A percentile compares a stretch with the other conserved stretches of the same genome.
phyloP scores from a whole-genome alignment of 83 land plant genomes.

The Isoetes engelmannii region DNA sequence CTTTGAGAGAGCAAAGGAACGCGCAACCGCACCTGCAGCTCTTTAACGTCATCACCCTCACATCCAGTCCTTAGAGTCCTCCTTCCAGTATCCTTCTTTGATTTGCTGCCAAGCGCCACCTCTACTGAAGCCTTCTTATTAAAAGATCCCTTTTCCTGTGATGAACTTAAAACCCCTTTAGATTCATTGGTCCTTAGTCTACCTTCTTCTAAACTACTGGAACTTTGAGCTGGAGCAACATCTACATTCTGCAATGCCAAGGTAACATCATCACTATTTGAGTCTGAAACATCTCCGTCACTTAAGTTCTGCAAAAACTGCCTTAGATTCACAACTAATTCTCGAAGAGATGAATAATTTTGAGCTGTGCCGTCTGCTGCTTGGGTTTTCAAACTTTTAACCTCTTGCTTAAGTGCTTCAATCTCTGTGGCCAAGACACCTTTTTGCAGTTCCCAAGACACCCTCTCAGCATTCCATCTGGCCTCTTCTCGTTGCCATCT shows the following conservation, averaged over 20 bases:
- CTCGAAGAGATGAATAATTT: constrained; percentile 12
- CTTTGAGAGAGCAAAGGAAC: neutral
- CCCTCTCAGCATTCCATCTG: constrained; percentile 29
- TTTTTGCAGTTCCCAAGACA: constrained; percentile 9
- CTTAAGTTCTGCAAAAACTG: constrained; percentile 16
- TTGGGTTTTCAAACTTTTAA: constrained; percentile 10
- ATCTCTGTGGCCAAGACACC: neutral
- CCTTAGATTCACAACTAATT: constrained; percentile 19
- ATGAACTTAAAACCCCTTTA: neutral
- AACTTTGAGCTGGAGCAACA: neutral
- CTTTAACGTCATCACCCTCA: constrained; percentile 33
- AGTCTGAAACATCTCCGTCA: neutral
- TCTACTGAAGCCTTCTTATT: constrained; percentile 4
- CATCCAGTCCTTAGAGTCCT: constrained; percentile 26
- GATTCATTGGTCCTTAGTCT: neutral
- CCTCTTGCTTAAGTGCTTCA: neutral
- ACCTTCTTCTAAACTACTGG: neutral
- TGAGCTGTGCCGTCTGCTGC: constrained; percentile 24
- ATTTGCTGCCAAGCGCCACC: neutral
- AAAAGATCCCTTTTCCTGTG: neutral
- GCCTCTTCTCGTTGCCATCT: constrained; percentile 38
- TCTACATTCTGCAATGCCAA: neutral
- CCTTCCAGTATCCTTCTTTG: neutral
- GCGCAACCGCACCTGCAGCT: constrained; percentile 20
- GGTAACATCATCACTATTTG: constrained; percentile 13